These are phyloP conservation scores for Leucoagaricus sp. DNA, from an alignment of 1,284 basidiomycete species.

Conservation along the genomic window DNA sequence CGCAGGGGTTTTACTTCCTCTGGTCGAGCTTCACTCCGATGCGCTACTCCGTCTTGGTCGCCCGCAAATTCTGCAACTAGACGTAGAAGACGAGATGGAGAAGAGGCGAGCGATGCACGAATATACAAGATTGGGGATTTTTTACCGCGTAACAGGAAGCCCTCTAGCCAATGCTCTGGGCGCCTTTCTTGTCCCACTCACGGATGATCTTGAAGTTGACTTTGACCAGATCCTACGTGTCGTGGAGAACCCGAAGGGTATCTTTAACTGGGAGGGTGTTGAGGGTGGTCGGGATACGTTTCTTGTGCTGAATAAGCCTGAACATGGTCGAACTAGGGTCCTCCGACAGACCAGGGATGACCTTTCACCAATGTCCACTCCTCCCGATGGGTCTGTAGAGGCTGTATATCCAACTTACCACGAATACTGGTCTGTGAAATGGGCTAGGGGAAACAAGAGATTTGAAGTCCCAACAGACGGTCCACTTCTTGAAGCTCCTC, in stretches of 20 bases:
- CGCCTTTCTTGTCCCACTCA: slow-evolving; percentile 66
- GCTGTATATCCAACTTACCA: slow-evolving; percentile 50
- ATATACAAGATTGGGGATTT: slow-evolving; percentile 63
- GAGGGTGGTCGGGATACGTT: slow-evolving; percentile 47
- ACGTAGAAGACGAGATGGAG: slow-evolving; percentile 43
- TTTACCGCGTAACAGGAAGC: slow-evolving; percentile 62
- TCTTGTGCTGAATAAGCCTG: slow-evolving; percentile 55
- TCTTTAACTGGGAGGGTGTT: slow-evolving; percentile 54
- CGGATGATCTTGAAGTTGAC: slow-evolving; percentile 48
- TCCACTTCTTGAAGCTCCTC: slow-evolving; percentile 54
- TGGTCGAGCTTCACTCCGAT: slow-evolving; percentile 40
- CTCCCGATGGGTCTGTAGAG: slow-evolving; percentile 51
- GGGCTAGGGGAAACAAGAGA: slow-evolving; percentile 45
- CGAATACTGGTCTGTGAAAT: slow-evolving; percentile 59
- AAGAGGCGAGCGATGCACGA: slow-evolving; percentile 54
- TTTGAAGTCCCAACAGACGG: slow-evolving; percentile 52
- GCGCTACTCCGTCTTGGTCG: slow-evolving; percentile 41
- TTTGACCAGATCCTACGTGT: slow-evolving; percentile 54
- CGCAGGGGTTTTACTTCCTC: slow-evolving; percentile 56
- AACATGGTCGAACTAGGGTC: slow-evolving; percentile 55
- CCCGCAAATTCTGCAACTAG: slow-evolving; percentile 36
- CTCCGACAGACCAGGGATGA: slow-evolving; percentile 62
- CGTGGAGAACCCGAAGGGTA: slow-evolving; percentile 49
- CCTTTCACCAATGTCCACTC: slow-evolving; percentile 59
- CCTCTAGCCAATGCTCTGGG: slow-evolving; percentile 51